Evolutionary conservation across 78 protist genomes (phyloP).

Genomic region (Pigoraptor vietnamica): DNA sequence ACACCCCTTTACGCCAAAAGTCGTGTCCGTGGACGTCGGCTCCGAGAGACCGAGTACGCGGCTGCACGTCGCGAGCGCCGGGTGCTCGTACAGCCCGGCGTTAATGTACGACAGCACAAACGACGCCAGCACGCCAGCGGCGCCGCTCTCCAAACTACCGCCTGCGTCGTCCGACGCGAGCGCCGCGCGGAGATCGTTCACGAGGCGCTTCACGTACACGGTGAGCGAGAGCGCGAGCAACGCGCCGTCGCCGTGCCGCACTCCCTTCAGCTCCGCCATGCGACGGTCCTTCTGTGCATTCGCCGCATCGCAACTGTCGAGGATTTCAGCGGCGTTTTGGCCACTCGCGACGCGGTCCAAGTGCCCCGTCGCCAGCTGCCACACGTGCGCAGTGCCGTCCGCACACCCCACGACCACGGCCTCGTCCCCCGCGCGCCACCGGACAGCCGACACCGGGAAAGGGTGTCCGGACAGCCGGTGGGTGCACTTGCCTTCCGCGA

Average conservation of each 20-base stretch:
- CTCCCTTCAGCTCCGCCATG: not conserved
- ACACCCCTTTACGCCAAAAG: not conserved
- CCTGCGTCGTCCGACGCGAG: not conserved
- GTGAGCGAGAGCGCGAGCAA: not conserved
- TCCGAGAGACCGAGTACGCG: not conserved
- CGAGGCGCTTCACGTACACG: not conserved
- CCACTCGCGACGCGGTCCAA: constrained; percentile 7
- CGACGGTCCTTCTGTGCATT: not conserved
- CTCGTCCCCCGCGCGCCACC: constrained; percentile 10
- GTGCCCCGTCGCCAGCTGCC: constrained; percentile 15
- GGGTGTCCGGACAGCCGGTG: constrained; percentile 21
- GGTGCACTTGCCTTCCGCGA: not conserved
- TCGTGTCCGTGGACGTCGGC: not conserved
- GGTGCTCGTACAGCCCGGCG: not conserved
- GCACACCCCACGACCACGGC: constrained; percentile 3
- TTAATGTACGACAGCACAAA: not conserved
- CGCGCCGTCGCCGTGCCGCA: not conserved
- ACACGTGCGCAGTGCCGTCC: constrained; percentile 28
- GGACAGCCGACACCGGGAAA: not conserved
- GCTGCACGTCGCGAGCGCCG: not conserved
- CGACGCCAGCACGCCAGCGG: not conserved
- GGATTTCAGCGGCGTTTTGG: not conserved
- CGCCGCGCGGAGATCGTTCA: not conserved
- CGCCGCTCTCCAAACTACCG: not conserved
- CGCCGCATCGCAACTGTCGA: not conserved